Base-by-base conservation (phyloP, 306 rosid species). In the Quercus variabilis region DNA sequence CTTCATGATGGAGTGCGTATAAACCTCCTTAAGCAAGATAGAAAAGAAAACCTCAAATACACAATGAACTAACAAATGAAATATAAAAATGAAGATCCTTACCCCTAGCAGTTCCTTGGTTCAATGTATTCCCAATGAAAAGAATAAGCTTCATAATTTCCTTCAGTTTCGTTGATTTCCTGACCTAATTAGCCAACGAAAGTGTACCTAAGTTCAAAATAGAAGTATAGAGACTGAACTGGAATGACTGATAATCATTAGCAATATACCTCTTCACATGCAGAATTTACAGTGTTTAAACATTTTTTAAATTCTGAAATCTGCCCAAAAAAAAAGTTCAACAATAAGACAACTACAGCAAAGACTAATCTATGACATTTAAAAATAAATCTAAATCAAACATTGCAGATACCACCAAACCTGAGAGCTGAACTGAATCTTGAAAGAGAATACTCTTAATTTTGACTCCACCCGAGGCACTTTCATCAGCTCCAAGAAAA, bases 101-200 rank as follows among this genome's bases (percentile, higher is more conserved):
- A 90, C 99, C 99, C 89, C 99, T 96, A 23, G 98, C 98, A 49
- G 98, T 96, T 88, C 99, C 99, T 86, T 96, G 94, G 86, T 96
- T 96, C 84, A 96, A 83, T 73, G 96, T 91, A 77, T 96, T 96
- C 60, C 99, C 99, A 85, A 96, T 86, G 79, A 81, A 91, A 35
- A 96, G 96, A 80, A 96, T 96, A 82, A 87, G 91, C 87, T 87
- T 88, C 98, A 93, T 83, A 69, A 96, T 88, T 57, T 93, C 98
- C 92, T 93, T 96, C 83, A 96, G 80, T 81, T 93, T 93, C 79
- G 60, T 74, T 69, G 97, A 96, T 33, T 73, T 88, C 20, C 98
- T 88, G 56, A 96, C 98, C 99, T 96, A 76, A 74, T 83, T 71
- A 77, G 79, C 76, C 82, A 83, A 60, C 56, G 49, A 51, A 8